phyloP scores from a whole-genome alignment of 2,329 filamentous ascomycete species.

The Colletotrichum sp. region DNA sequence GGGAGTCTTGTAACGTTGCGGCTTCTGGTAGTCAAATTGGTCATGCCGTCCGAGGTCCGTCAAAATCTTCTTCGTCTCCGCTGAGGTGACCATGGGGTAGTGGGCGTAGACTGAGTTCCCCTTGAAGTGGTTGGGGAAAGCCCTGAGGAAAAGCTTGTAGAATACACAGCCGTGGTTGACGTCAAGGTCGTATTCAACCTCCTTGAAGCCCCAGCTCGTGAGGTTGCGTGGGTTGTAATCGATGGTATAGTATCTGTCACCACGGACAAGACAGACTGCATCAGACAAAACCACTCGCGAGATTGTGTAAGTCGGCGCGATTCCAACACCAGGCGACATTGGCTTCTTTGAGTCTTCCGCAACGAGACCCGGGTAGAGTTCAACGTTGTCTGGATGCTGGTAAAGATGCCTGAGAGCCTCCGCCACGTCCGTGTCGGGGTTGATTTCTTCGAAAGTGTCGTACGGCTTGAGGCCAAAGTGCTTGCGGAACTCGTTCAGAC shows the following conservation, averaged over 20 bases:
- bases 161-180: constrained; percentile 84
- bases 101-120: constrained; percentile 82
- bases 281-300: constrained; percentile 79
- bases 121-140: constrained; percentile 82
- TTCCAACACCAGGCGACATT: constrained; percentile 76
- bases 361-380: constrained; percentile 81
- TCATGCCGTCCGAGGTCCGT: constrained; percentile 69
- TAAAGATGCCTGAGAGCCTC: constrained; percentile 71
- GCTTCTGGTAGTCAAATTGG: constrained; percentile 73
- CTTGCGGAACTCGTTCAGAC: constrained; percentile 84
- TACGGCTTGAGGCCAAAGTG: constrained; percentile 81
- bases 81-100: constrained; percentile 74
- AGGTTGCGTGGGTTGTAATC: constrained; percentile 77
- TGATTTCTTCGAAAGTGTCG: constrained; percentile 83
- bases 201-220: constrained; percentile 85
- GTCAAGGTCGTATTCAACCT: constrained; percentile 73
- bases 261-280: constrained; percentile 78
- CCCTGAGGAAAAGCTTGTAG: constrained; percentile 81
- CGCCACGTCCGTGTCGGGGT: constrained; percentile 74
- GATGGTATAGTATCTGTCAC: constrained; percentile 79
- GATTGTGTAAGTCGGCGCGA: constrained; percentile 77
- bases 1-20: constrained; percentile 38
- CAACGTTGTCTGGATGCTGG: constrained; percentile 79
- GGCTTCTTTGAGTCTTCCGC: constrained; percentile 77
- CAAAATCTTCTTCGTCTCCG: constrained; percentile 75